A percentile compares a stretch with the other conserved stretches of the same genome.
Evolutionary conservation across 805 yeast species (phyloP).

Genomic region (Yarrowia sp.): DNA sequence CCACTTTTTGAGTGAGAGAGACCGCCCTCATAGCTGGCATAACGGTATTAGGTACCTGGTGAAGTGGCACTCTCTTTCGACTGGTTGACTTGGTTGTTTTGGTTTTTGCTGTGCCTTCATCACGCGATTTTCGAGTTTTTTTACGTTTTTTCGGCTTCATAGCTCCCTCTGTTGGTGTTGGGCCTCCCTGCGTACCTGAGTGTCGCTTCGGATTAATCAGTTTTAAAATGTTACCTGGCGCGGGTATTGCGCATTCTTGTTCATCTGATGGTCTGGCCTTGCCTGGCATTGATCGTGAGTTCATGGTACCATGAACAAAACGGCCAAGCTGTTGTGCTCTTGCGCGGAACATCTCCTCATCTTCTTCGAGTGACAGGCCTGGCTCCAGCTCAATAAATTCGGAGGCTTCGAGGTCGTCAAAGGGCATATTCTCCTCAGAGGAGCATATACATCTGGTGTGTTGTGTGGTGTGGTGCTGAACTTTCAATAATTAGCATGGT

Average conservation of each 20-base stretch:
- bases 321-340: neutral
- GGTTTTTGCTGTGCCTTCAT: neutral
- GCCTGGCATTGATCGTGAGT: neutral
- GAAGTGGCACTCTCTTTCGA: neutral
- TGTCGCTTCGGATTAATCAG: neutral
- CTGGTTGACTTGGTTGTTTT: neutral
- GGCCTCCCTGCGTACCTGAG: neutral
- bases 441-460: neutral
- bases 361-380: conserved; percentile 15
- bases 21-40: conserved; percentile 1
- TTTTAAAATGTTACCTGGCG: neutral
- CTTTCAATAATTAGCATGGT: neutral
- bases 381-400: neutral
- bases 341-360: neutral
- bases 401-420: conserved; percentile 1
- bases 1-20: neutral
- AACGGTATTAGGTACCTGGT: neutral
- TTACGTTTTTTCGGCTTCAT: neutral
- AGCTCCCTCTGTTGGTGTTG: neutral
- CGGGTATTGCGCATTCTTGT: neutral
- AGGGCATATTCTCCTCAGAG: neutral
- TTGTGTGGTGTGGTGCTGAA: neutral
- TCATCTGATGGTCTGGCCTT: neutral
- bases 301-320: neutral
- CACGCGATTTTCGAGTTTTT: neutral